These are phyloP conservation scores for Picochlorum costavermella DNA, from an alignment of 139 green algal species.

Conservation along the genomic window DNA sequence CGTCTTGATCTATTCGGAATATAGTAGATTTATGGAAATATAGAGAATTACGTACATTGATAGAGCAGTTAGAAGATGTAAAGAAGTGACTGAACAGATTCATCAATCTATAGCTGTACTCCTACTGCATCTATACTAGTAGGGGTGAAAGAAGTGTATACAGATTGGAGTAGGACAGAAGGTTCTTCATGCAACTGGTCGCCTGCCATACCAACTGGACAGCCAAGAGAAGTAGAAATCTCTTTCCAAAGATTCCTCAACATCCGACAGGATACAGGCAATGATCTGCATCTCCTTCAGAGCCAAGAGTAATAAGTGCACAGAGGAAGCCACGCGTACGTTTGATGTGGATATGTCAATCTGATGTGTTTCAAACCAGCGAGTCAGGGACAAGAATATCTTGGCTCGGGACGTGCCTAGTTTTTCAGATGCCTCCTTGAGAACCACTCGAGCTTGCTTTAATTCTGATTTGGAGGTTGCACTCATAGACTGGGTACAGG, in stretches of 20 bases:
- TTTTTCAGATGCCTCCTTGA: not conserved
- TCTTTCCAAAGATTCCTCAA: slow-evolving; percentile 5
- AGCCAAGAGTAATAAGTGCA: not conserved
- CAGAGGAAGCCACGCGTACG: not conserved
- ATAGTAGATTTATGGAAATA: no score
- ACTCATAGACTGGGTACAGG: not conserved
- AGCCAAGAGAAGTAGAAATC: slow-evolving; percentile 2
- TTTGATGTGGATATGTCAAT: not conserved
- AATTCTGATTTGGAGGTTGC: not conserved
- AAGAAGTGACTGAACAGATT: no score
- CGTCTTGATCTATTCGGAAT: no score
- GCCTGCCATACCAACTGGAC: slow-evolving; percentile 3
- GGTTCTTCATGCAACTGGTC: not conserved
- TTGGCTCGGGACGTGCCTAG: not conserved
- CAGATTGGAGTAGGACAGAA: no score
- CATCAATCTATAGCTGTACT: no score
- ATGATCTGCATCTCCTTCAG: slow-evolving; percentile 1
- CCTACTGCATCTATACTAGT: no score
- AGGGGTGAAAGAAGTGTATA: no score
- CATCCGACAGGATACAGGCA: not conserved
- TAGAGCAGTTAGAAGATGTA: no score
- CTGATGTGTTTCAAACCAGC: not conserved
- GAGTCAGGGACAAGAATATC: not conserved
- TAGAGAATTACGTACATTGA: no score
- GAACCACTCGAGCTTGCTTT: not conserved